Base-by-base conservation (phyloP, 1,139 yeast genomes). In the Kodamaea suecica region DNA sequence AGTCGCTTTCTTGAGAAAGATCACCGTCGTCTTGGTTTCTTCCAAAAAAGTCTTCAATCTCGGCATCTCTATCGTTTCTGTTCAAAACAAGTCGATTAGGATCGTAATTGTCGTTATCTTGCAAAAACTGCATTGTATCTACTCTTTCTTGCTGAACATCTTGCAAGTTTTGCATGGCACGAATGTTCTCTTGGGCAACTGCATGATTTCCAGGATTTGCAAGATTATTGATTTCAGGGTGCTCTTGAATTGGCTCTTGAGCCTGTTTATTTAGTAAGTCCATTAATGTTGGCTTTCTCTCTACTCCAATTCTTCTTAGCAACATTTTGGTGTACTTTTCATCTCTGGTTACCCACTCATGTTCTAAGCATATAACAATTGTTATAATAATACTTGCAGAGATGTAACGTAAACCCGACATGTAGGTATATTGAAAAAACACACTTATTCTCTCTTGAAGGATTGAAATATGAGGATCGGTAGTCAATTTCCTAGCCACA, bases 341-440 rank as follows among this genome's bases (percentile, higher is more conserved):
- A 52, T 83, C 92, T 36, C 79, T 62, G 1, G 76, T 75, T n/a
- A 83, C 82, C 78, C 84, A 78, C 48, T 81, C 88, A 50, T 80
- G 83, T 42, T 75, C 80, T 27, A 78, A 64, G 49, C 76, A 76
- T 6, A 78, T 43, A 2, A 78, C 73, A 19, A 74, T 49, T 40
- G 70, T 73, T 23, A 73, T 57, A 5, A 65, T 47, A 4, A 75
- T 53, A 17, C 67, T 63, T 28, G 68, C 55, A 10, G 61, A 13
- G 4, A 70, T 55, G 39, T 68, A 64, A 12, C 66, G 47, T 9
- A 63, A 39, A 2, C 80, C 80, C 25, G 63, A 56, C 31, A 67
- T 54, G 41, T 62, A 69, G 5, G 76, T 70, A 37, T 60, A 50
- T 31, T 53, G 52, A 27, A 67, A 28, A 33, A 39, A 29, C 67